phyloP scores from a whole-genome alignment of 192 early-diverging fungal species.

The Coemansia sp. region DNA sequence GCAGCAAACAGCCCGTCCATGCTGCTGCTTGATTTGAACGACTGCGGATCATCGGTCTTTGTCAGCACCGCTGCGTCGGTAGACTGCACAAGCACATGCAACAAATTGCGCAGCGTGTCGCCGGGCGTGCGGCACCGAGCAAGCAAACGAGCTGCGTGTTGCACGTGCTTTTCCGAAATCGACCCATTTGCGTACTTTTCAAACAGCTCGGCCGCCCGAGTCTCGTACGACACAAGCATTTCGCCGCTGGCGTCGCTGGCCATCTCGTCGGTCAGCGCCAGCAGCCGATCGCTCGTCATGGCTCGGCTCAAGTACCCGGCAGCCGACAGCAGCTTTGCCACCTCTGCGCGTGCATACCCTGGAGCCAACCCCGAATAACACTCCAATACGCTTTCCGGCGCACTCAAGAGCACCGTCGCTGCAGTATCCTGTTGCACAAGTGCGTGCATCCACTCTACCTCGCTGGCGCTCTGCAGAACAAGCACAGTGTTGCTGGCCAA shows the following conservation, averaged over 20 bases:
- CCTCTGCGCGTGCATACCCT: constrained; percentile 20
- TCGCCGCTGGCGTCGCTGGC: constrained; percentile 36
- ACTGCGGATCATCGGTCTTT: constrained; percentile 6
- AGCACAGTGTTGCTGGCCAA: constrained; percentile 18
- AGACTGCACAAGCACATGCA: constrained; percentile 28
- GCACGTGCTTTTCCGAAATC: constrained; percentile 13
- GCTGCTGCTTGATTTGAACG: constrained; percentile 36
- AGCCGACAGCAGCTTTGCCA: constrained; percentile 26
- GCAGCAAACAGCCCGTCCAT: constrained; percentile 45
- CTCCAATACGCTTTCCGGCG: constrained; percentile 13
- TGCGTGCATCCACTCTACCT: constrained; percentile 43
- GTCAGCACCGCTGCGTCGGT: constrained; percentile 8
- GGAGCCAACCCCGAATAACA: constrained; percentile 27
- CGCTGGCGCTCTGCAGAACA: constrained; percentile 26
- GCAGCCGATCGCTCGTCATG: constrained; percentile 14
- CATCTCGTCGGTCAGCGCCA: constrained; percentile 28
- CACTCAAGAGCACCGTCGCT: constrained; percentile 35
- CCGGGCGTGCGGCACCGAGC: constrained; percentile 24
- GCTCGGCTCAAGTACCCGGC: constrained; percentile 15
- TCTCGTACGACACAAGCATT: constrained; percentile 40
- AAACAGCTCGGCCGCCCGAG: constrained; percentile 45
- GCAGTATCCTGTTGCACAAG: constrained; percentile 21
- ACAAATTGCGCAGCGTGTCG: constrained; percentile 18
- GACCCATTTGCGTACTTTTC: constrained; percentile 22
- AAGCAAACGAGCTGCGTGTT: constrained; percentile 19